Evolutionary conservation across 2,329 filamentous ascomycete genomes (phyloP).

Genomic region (Sarocladiaceae sp.): DNA sequence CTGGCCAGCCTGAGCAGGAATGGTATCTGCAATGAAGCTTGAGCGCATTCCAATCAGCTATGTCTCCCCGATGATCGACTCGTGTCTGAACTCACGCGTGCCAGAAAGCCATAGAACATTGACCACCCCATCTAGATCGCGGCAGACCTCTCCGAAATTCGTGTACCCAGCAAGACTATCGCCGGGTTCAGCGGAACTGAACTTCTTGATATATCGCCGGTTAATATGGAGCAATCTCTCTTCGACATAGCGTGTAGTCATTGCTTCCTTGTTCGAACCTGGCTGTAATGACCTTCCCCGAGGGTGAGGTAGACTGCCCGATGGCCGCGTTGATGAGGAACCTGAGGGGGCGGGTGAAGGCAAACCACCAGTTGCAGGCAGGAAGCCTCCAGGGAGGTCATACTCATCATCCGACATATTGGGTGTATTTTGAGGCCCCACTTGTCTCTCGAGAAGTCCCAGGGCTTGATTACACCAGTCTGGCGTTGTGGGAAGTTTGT

Average conservation of each 20-base stretch:
- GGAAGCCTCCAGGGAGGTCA: conserved; percentile 50
- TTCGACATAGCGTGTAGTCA: conserved; percentile 52
- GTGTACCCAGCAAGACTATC: conserved; percentile 48
- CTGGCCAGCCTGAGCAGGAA: conserved; percentile 75
- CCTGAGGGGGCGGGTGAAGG: conserved; percentile 50
- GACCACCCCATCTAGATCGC: conserved; percentile 66
- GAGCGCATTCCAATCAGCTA: neutral
- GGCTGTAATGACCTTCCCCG: conserved; percentile 44
- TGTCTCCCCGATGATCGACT: neutral
- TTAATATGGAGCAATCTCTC: conserved; percentile 46
- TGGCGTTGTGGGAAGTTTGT: too few relatives aligned
- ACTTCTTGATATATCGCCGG: conserved; percentile 56
- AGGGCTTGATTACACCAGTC: too few relatives aligned
- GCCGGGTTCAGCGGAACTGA: conserved; percentile 35
- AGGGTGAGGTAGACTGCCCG: conserved; percentile 46
- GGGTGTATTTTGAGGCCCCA: too few relatives aligned
- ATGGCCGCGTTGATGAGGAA: conserved; percentile 33
- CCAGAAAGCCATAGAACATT: conserved; percentile 82
- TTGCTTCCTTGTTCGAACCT: conserved; percentile 54
- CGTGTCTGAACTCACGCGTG: conserved; percentile 57
- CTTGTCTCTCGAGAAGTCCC: too few relatives aligned
- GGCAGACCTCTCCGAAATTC: conserved; percentile 63
- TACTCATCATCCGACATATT: neutral
- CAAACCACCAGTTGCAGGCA: conserved; percentile 33
- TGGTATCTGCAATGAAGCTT: conserved; percentile 74